These are phyloP conservation scores for Russula brevipes DNA, from an alignment of 768 basidiomycete species.

Conservation along the genomic window DNA sequence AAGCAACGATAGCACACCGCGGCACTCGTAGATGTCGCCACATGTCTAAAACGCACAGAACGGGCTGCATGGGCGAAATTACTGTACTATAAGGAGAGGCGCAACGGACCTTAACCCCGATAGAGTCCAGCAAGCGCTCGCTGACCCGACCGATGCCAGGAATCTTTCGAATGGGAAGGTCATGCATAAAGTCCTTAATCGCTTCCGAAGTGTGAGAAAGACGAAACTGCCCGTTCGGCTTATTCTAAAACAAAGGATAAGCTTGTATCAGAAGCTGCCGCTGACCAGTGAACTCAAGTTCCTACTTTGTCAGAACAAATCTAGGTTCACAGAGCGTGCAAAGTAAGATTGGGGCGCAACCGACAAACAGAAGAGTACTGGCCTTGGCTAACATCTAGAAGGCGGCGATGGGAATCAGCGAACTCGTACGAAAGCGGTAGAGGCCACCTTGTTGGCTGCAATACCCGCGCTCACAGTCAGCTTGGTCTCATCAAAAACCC, in stretches of 20 bases:
- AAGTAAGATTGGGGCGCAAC: background rate
- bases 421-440: conserved; percentile 19
- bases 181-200: conserved; percentile 72
- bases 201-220: conserved; percentile 58
- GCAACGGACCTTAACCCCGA: conserved; percentile 70
- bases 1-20: conserved; percentile 71
- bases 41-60: conserved; percentile 53
- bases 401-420: background rate
- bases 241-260: conserved; percentile 51
- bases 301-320: conserved; percentile 87
- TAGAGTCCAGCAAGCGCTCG: conserved; percentile 79
- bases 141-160: conserved; percentile 89
- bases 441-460: conserved; percentile 82
- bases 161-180: conserved; percentile 79
- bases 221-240: conserved; percentile 88
- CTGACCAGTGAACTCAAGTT: background rate
- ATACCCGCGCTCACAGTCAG: conserved; percentile 94
- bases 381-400: conserved; percentile 84
- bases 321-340: conserved; percentile 34
- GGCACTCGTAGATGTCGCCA: conserved; percentile 78
- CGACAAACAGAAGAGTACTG: conserved; percentile 31
- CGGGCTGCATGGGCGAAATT: background rate
- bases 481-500: conserved; percentile 70
- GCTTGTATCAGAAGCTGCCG: background rate
- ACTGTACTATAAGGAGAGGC: background rate